Conservation (phyloP, 106 monocot genomes). For the Gastrodia elata region DNA sequence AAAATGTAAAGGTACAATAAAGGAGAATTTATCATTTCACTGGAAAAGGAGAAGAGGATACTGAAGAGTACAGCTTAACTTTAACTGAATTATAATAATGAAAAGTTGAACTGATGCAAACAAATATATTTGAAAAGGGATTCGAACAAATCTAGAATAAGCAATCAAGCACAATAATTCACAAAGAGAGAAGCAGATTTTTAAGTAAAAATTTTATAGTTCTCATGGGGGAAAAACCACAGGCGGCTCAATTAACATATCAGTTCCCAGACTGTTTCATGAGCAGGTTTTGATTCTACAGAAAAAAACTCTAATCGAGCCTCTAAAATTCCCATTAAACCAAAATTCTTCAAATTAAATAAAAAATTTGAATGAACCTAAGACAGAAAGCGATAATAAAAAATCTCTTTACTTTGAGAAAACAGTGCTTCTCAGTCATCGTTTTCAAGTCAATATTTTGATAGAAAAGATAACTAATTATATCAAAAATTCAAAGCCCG, state of each 20-base stretch:
- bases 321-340: neutral
- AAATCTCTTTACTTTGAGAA: neutral
- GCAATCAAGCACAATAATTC: neutral
- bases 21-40: neutral
- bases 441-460: neutral
- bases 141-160: neutral
- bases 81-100: neutral
- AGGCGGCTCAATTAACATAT: neutral
- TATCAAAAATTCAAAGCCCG: neutral
- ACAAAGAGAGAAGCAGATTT: neutral
- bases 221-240: neutral
- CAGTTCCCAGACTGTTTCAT: neutral
- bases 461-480: neutral
- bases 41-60: neutral
- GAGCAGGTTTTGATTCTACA: neutral
- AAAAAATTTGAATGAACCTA: neutral
- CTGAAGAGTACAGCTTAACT: neutral
- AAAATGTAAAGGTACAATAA: neutral
- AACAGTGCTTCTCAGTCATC: neutral
- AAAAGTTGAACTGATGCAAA: neutral
- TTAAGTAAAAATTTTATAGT: neutral
- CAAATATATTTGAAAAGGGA: neutral
- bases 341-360: neutral
- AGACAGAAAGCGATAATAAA: neutral
- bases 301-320: neutral